Conservation (phyloP, 2,329 filamentous ascomycete species). For the Raffaelea arxii region DNA sequence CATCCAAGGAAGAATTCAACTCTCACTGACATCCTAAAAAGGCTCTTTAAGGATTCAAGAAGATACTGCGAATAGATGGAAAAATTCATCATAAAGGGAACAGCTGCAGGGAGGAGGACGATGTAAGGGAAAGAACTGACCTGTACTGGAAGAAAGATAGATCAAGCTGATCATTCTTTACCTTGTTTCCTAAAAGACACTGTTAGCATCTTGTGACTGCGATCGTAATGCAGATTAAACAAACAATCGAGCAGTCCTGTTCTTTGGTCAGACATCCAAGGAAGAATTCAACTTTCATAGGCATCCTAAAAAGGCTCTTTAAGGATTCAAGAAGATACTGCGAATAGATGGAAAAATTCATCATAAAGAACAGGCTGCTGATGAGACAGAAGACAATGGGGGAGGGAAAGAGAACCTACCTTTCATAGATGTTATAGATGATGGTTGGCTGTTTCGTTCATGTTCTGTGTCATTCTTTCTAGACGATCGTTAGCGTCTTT, state of each 20-base stretch:
- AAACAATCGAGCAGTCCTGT: not conserved
- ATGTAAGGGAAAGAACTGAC: no score
- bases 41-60: slow-evolving; percentile 57
- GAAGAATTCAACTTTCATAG: slow-evolving; percentile 60
- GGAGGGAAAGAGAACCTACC: slow-evolving; percentile 20
- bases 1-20: slow-evolving; percentile 65
- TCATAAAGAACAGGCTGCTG: slow-evolving; percentile 44
- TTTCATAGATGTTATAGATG: slow-evolving; percentile 1
- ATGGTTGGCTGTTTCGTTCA: not conserved
- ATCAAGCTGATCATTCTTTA: no score
- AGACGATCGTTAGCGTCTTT: no score
- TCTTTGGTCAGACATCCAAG: slow-evolving; percentile 55
- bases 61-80: slow-evolving; percentile 81
- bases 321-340: slow-evolving; percentile 69
- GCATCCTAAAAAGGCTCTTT: slow-evolving; percentile 53
- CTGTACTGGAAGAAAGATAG: no score
- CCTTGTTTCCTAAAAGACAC: no score
- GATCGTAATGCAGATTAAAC: not conserved
- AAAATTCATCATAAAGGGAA: slow-evolving; percentile 66
- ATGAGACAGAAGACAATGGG: slow-evolving; percentile 9
- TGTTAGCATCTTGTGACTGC: no score
- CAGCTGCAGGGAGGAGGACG: no score
- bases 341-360: slow-evolving; percentile 73
- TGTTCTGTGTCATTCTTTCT: not conserved
- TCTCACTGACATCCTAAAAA: slow-evolving; percentile 57